A percentile compares a stretch with the other conserved stretches of the same genome.
Conservation (phyloP, 2,329 filamentous ascomycete genomes). For the Aureobasidium pullulans region DNA sequence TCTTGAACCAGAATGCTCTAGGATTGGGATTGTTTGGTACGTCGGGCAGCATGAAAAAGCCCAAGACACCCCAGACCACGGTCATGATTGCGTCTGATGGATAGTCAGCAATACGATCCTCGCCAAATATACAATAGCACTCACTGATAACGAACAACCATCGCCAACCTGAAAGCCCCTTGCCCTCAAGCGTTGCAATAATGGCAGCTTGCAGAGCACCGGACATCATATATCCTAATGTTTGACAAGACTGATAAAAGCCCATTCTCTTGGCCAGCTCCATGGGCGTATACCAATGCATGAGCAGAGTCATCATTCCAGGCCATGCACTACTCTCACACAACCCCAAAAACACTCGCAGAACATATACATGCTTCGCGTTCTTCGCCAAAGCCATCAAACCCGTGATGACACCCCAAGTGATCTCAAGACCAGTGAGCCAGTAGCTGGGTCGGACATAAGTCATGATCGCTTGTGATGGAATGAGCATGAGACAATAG, state of each 20-base stretch:
- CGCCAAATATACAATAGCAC: background rate
- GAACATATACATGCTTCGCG: constrained; percentile 22
- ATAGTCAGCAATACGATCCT: background rate
- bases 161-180: constrained; percentile 29
- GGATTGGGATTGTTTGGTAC: constrained; percentile 30
- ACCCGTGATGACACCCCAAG: constrained; percentile 23
- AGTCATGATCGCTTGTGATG: constrained; percentile 34
- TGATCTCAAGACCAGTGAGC: constrained; percentile 24
- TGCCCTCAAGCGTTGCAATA: constrained; percentile 26
- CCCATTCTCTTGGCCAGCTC: constrained; percentile 22
- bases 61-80: constrained; percentile 27
- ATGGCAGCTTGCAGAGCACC: constrained; percentile 23
- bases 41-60: constrained; percentile 33
- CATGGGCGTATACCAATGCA: constrained; percentile 20
- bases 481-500: constrained; percentile 34
- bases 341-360: constrained; percentile 23
- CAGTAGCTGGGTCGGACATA: constrained; percentile 29
- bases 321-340: constrained; percentile 35
- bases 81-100: constrained; percentile 28
- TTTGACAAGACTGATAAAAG: constrained; percentile 22
- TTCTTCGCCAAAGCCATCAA: constrained; percentile 26
- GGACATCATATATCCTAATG: constrained; percentile 22
- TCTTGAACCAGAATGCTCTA: constrained; percentile 40
- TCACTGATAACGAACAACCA: constrained; percentile 32
- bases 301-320: constrained; percentile 39